Evolutionary conservation across 2,329 filamentous ascomycete species (phyloP), one percentile per base, ranked within the genome.

Genomic region (Colletotrichum sp.): DNA sequence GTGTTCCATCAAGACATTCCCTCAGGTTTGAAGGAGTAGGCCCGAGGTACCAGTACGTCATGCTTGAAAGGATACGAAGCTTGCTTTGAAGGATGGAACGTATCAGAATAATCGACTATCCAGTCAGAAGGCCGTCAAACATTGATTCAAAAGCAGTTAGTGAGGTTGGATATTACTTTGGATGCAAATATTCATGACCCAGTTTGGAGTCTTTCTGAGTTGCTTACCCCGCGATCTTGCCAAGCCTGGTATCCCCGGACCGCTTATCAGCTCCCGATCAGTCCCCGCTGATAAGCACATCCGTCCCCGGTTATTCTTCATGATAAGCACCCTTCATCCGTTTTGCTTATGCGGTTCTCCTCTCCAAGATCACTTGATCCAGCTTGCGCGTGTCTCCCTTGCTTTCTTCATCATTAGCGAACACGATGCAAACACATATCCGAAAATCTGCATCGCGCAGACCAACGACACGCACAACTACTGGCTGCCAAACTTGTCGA

Each of bases 51-150:
- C 39, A 19, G 39, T 44, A 9, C 8, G 39, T 9, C 5, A 39
- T 39, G 16, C 36, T 44, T 44, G 39, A 44, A 44, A 11, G 3
- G 39, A 44, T 5, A 44, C 6, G 19, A 44, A n/a, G 39, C 8
- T 11, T 19, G 5, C 16, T 5, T 44, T 44, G 8, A 44, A 44
- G 19, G 19, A n/a, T n/a, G 9, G 16, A 44, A 6, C 16, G 8
- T 19, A 11, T n/a, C 8, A 44, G 39, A 44, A 44, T 44, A n/a
- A 1, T 44, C 8, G 5, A n/a, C 39, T n/a, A 9, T 9, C 19
- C 5, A 4, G 19, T 3, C 1, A n/a, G 16, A 6, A 12, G 8
- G 39, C 39, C 8, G 8, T 3, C 9, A 12, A 44, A 1, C 5
- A 5, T 44, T 44, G 5, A 11, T 44, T 16, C 5, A 16, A 4